Conservation (phyloP, 306 rosid species). For the Ormosia emarginata region DNA sequence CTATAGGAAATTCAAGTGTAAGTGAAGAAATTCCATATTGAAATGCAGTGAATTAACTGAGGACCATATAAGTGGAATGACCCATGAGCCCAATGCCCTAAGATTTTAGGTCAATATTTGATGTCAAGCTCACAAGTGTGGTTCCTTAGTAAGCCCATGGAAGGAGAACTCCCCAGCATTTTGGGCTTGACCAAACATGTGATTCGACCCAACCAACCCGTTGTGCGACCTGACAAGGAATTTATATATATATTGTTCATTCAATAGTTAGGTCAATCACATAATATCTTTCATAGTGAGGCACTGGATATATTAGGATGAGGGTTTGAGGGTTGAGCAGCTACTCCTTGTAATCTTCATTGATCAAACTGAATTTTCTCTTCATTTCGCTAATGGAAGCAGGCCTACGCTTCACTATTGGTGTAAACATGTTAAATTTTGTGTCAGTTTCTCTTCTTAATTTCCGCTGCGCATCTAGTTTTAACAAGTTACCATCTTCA, state of each 20-base stretch:
- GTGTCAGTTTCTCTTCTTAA: neutral
- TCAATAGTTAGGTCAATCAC: neutral
- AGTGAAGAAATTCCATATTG: neutral
- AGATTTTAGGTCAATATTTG: neutral
- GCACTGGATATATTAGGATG: neutral
- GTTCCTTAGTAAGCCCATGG: neutral
- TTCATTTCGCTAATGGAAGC: neutral
- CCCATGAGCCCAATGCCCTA: too few relatives aligned
- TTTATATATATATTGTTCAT: too few relatives aligned
- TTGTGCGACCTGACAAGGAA: neutral
- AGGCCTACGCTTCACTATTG: neutral
- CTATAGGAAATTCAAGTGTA: too few relatives aligned
- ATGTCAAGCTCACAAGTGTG: neutral
- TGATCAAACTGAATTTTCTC: neutral
- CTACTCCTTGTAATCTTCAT: neutral
- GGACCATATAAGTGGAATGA: neutral
- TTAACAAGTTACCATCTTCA: neutral
- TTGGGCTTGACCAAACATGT: neutral
- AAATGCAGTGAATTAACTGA: neutral
- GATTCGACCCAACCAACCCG: too few relatives aligned
- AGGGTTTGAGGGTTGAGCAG: neutral
- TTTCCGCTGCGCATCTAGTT: neutral
- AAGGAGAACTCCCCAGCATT: neutral
- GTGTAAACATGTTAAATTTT: neutral
- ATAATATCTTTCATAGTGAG: neutral